Evolutionary conservation across 192 early-diverging fungal species (phyloP).

Genomic region (Backusella parvicylindrica): DNA sequence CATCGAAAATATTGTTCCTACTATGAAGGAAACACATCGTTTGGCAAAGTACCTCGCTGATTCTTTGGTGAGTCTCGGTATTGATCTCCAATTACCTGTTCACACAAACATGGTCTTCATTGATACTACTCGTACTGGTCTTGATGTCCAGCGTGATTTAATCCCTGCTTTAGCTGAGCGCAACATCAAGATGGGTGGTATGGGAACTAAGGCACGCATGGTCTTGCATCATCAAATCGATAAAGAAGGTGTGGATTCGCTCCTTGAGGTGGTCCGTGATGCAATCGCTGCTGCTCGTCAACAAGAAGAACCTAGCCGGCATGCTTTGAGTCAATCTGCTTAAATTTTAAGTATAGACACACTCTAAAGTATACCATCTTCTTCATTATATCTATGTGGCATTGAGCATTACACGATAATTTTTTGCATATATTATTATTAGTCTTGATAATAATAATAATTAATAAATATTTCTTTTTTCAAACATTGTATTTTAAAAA

Average conservation of each 20-base stretch:
- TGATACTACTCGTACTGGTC: slow-evolving; percentile 42
- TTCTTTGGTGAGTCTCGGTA: slow-evolving; percentile 59
- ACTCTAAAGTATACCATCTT: not conserved
- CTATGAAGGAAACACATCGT: slow-evolving; percentile 64
- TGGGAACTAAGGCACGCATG: slow-evolving; percentile 44
- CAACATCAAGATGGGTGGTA: slow-evolving; percentile 58
- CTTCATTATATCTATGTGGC: not conserved
- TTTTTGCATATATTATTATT: slow-evolving; percentile 3
- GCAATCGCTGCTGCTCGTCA: not conserved
- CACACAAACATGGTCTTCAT: slow-evolving; percentile 92
- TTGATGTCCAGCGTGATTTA: slow-evolving; percentile 46
- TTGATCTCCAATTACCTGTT: slow-evolving; percentile 54
- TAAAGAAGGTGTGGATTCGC: slow-evolving; percentile 46
- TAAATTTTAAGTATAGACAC: not conserved
- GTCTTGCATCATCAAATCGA: slow-evolving; percentile 73
- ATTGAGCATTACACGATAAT: slow-evolving; percentile 8
- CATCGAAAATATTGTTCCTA: slow-evolving; percentile 70
- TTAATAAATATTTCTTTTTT: not conserved
- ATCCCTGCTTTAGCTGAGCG: slow-evolving; percentile 39
- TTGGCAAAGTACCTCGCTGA: slow-evolving; percentile 60
- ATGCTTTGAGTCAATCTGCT: slow-evolving; percentile 6
- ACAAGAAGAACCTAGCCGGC: slow-evolving; percentile 10
- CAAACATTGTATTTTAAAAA: not conserved
- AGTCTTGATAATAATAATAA: not conserved
- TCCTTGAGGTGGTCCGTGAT: slow-evolving; percentile 35